Evolutionary conservation across 352 stramenopile genomes (phyloP), one percentile per base, ranked within the genome.

Genomic region (Pythium rishiriense): DNA sequence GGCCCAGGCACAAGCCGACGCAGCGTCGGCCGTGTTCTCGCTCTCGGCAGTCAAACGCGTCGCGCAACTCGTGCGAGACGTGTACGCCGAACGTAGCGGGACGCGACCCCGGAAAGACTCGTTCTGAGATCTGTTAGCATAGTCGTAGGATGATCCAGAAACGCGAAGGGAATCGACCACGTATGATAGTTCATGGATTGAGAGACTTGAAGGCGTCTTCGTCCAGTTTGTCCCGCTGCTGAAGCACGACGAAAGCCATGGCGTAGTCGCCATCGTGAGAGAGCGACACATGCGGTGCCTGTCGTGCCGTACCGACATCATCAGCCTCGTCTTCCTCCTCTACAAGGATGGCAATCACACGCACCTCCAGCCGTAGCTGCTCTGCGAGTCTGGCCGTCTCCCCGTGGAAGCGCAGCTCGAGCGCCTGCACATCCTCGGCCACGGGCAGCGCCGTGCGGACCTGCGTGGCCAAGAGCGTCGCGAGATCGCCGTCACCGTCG

Each of bases 191-290:
- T 39, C 9, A 39, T 39, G 51, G 25, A 29, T 47, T 51, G 41
- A 39, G 28, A 37, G 48, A 43, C 19, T 22, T 19, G 15, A 53
- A 53, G 22, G 31, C 8, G 3, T 37, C 7, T 33, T 26, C 24
- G 22, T 43, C 15, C 28, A 21, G n/a, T 17, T 54, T 15, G 22
- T 65, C 33, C 29, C 71, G 59, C 43, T 90, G 82, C 53, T 90
- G 75, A 25, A 95, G 68, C 21, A 95, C 64, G 43, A 95, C 87
- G 51, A 89, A 88, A 6, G 87, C 87, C 33, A 93, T 58, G 12
- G 87, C 85, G 68, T 93, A 93, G 66, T 93, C 78, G n/a, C 79
- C 73, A 57, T 95, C 87, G 46, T 95, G 87, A 11, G 84, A 93
- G 29, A 95, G 71, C 42, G 84, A 93, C 28, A 93, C 83, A 45